These are phyloP conservation scores for Huntiella moniliformis DNA, from an alignment of 2,329 filamentous ascomycete species.

Conservation along the genomic window DNA sequence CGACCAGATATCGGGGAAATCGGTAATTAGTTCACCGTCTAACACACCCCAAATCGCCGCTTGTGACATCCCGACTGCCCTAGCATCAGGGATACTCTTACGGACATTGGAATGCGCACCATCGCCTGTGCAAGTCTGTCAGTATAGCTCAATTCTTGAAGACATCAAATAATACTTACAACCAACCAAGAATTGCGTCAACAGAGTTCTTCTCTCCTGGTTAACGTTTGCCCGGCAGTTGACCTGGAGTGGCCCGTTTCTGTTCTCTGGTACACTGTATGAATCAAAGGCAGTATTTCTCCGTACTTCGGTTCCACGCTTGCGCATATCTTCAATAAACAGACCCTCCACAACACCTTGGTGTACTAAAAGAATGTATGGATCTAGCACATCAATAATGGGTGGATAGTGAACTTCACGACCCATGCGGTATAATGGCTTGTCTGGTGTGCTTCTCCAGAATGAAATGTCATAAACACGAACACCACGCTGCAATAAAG, in stretches of 20 bases:
- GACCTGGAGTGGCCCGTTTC: conserved; percentile 27
- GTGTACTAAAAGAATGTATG: conserved; percentile 42
- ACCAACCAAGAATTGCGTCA: conserved; percentile 47
- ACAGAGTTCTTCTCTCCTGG: conserved; percentile 30
- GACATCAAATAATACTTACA: conserved; percentile 25
- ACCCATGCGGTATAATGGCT: conserved; percentile 38
- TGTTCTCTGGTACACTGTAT: conserved; percentile 29
- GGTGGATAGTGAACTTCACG: conserved; percentile 52
- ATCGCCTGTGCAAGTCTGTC: conserved; percentile 29
- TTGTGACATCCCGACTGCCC: conserved; percentile 36
- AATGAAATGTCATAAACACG: conserved; percentile 58
- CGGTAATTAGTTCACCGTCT: conserved; percentile 50
- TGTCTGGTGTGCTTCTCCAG: conserved; percentile 38
- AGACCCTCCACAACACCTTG: conserved; percentile 59
- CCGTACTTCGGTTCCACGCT: conserved; percentile 42
- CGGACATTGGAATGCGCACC: conserved; percentile 55
- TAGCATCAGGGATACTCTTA: conserved; percentile 37
- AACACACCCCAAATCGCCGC: conserved; percentile 49
- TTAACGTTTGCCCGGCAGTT: conserved; percentile 33
- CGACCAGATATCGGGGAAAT: conserved; percentile 60
- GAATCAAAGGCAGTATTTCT: conserved; percentile 46
- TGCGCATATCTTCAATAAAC: conserved; percentile 49
- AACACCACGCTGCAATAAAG: conserved; percentile 45
- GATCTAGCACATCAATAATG: conserved; percentile 36
- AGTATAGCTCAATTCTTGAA: not conserved